Evolutionary conservation across 768 basidiomycete genomes (phyloP).

Genomic region (Tephrocybe rancida): DNA sequence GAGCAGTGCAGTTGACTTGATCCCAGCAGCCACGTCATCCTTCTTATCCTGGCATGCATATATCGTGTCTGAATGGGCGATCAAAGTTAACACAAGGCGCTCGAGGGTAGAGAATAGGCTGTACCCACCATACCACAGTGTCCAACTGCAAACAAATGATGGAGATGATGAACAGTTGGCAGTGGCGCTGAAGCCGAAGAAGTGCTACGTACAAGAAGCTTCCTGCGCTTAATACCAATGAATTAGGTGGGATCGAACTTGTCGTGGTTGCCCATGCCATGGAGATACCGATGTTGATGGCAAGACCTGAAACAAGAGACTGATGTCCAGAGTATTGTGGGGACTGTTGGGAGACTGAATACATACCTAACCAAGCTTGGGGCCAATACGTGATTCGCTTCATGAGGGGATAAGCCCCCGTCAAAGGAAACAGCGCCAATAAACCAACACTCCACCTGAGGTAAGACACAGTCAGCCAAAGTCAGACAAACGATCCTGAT

Average conservation of each 20-base stretch:
- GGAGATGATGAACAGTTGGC: background rate
- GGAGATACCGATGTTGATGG: constrained; percentile 5
- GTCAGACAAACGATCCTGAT: background rate
- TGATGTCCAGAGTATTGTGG: background rate
- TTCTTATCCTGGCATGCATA: constrained; percentile 62
- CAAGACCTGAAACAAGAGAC: background rate
- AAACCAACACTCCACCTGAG: constrained; percentile 13
- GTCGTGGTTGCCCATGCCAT: constrained; percentile 11
- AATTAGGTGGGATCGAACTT: background rate
- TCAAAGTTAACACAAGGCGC: no score
- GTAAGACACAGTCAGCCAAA: background rate
- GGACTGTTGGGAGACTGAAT: background rate
- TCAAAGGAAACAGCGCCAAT: constrained; percentile 17
- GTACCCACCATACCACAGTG: constrained; percentile 19
- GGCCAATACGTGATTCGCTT: constrained; percentile 43
- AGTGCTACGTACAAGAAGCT: constrained; percentile 1
- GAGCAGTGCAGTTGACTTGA: constrained; percentile 66
- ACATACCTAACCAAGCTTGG: constrained; percentile 39
- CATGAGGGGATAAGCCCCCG: constrained; percentile 37
- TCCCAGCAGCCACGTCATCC: constrained; percentile 59
- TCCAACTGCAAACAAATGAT: constrained; percentile 12
- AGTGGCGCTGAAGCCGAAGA: background rate
- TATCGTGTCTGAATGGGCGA: constrained; percentile 44
- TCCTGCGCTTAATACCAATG: constrained; percentile 1
- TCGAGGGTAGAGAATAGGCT: background rate